Evolutionary conservation across 2,329 filamentous ascomycete genomes (phyloP), one percentile per base, ranked within the genome.

Genomic region (Aspergillus udagawae): DNA sequence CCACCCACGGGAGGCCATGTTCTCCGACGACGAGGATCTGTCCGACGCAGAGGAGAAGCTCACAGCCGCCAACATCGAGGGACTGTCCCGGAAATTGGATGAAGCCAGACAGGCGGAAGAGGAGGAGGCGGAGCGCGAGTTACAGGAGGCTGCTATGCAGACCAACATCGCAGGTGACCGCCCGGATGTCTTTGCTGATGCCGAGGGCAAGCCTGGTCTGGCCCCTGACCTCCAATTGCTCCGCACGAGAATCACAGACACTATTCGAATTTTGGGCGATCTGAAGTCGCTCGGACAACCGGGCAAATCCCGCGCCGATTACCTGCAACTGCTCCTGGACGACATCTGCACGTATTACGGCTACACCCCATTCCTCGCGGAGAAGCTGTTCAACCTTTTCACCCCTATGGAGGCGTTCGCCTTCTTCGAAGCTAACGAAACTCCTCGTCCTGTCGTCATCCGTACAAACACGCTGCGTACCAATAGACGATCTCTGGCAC

Each of bases 341-440:
- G 94, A 99, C 70, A 90, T 97, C 58, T 97, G 92, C 78, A 86
- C 89, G 55, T 99, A 99, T 81, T 99, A 99, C 73, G 92, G 93
- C 59, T 99, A 99, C 80, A 95, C 90, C 3, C 86, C 89, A 41
- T 97, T 89, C 77, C 83, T 99, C n/a, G 94, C 92, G 4, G 91
- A 96, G 76, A 99, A 97, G 81, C 86, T 99, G 17, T 92, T 92
- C 79, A 88, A 89, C 70, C 86, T 99, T 6, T 97, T 99, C 78
- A 86, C 92, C 1, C 91, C 94, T 0, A 87, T 89, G 66, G 94
- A 99, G 78, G 94, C 94, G 0, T 95, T 97, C 66, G 92, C 92
- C 54, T 99, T 99, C 78, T 97, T 99, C 79, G 94, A 99, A 78
- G 93, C 93, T 67, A 99, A 99, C 86, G 94, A 99, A 78, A 92